Percentiles rank a stretch among this genome's conserved stretches.
phyloP scores from a whole-genome alignment of 1,284 basidiomycete genomes.

The Sporisorium graminicola region DNA sequence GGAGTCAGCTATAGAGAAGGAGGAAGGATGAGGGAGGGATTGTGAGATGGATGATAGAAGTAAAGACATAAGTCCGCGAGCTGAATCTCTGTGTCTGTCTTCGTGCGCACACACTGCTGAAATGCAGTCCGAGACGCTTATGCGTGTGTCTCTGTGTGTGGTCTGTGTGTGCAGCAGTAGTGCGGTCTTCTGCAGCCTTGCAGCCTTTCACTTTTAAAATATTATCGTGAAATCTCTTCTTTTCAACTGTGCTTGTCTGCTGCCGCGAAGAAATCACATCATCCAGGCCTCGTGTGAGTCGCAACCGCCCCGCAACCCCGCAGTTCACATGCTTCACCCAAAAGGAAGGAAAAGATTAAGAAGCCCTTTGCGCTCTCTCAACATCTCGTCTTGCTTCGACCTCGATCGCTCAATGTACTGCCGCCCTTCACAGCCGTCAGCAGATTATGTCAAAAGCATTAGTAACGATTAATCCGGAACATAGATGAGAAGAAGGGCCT shows the following conservation, averaged over 20 bases:
- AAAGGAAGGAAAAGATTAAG: no score
- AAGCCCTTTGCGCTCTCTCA: background rate
- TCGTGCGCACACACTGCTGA: background rate
- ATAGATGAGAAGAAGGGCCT: background rate
- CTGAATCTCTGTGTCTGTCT: background rate
- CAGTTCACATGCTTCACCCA: background rate
- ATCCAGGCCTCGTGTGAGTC: no score
- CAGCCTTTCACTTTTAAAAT: background rate
- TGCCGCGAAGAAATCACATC: background rate
- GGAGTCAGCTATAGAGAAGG: no score
- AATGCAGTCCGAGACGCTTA: background rate
- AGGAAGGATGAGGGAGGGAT: background rate
- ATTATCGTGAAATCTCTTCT: background rate
- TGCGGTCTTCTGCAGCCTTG: constrained; percentile 1
- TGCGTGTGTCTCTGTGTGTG: background rate
- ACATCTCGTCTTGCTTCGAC: background rate
- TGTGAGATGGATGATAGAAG: background rate
- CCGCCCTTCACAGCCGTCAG: no score
- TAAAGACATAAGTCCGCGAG: background rate
- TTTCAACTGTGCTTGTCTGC: constrained; percentile 3
- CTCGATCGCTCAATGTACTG: background rate
- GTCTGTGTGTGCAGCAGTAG: constrained; percentile 10
- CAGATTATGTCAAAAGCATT: background rate
- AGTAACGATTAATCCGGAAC: background rate
- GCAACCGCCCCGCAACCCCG: constrained; percentile 4